Base-by-base conservation (phyloP, 169 alveolate genomes). In the Ichthyophthirius multifiliis region DNA sequence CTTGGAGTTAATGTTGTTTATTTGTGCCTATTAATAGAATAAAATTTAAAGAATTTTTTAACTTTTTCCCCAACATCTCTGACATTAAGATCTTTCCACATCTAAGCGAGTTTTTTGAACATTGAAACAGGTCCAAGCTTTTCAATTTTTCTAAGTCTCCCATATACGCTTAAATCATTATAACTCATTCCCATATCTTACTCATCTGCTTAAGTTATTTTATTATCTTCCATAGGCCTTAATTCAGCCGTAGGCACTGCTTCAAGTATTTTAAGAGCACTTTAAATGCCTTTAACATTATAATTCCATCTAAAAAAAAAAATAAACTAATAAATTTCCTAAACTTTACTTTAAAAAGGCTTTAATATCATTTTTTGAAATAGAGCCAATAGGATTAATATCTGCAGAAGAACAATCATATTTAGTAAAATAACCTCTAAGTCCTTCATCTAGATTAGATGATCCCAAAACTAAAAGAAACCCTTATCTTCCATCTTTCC, bases 341-440 rank as follows among this genome's bases (percentile, higher is more conserved):
- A 3, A 20, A 20, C 80, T 48, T 47, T 77, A 90, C 12, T 46
- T n/a, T 23, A 90, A 55, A 43, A 87, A 79, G 35, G 64, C 64
- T 46, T 75, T 89, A 5, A 92, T 48, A 65, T 92, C 96, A 32
- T 64, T 71, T 83, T 96, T 96, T 62, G 91, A 85, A 15, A 94
- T 86, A 32, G 96, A 92, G 32, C 99, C 99, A 31, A 96, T 94
- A 13, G 98, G 96, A 76, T 95, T 93, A 16, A 96, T 77, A 63
- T 96, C 99, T 1, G 97, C 98, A 16, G 97, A 85, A 35, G 96
- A 86, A 86, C 98, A 95, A 86, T 96, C 99, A 84, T 96, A 96
- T 73, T 96, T 96, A 9, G 99, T 96, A 78, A 93, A 89, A 76
- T 95, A 95, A 3, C 96, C 96, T 83, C 94, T 89, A 5, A 92